Conservation (phyloP, 2,329 filamentous ascomycete species). For the Rutstroemia sp. region DNA sequence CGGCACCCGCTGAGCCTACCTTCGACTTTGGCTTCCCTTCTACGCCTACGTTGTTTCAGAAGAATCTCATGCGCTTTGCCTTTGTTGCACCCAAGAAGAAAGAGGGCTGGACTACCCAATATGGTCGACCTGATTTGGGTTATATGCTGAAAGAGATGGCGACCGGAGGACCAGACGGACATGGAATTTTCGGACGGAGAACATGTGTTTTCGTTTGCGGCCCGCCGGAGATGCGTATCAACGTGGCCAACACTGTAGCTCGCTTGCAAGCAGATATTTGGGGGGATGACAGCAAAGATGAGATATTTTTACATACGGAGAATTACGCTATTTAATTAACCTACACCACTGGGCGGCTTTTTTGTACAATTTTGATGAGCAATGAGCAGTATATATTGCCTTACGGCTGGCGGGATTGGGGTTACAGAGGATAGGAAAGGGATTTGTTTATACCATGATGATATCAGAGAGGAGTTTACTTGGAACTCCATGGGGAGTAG, state of each 20-base stretch:
- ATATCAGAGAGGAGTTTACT: background rate
- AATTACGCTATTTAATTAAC: conserved; percentile 73
- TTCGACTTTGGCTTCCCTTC: conserved; percentile 77
- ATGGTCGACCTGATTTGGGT: conserved; percentile 80
- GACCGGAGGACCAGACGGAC: conserved; percentile 56
- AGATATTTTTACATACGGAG: conserved; percentile 91
- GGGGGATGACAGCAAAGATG: conserved; percentile 69
- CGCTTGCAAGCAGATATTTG: conserved; percentile 76
- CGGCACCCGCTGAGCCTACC: conserved; percentile 28
- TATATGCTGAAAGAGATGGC: conserved; percentile 82
- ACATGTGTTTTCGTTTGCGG: conserved; percentile 93
- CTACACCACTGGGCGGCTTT: background rate
- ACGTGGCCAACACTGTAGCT: conserved; percentile 81
- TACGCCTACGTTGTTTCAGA: conserved; percentile 81
- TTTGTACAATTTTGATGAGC: background rate
- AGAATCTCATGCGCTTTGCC: conserved; percentile 83
- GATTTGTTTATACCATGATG: conserved; percentile 1
- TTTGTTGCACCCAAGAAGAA: conserved; percentile 66
- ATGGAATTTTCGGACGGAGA: conserved; percentile 66
- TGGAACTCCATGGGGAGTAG: background rate
- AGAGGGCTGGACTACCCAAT: conserved; percentile 86
- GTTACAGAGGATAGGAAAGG: background rate
- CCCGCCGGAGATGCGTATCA: conserved; percentile 76
- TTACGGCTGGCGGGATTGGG: background rate
- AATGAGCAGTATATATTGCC: conserved; percentile 1